Conservation (phyloP, 352 stramenopile genomes). For the Phytophthora sansomeana region DNA sequence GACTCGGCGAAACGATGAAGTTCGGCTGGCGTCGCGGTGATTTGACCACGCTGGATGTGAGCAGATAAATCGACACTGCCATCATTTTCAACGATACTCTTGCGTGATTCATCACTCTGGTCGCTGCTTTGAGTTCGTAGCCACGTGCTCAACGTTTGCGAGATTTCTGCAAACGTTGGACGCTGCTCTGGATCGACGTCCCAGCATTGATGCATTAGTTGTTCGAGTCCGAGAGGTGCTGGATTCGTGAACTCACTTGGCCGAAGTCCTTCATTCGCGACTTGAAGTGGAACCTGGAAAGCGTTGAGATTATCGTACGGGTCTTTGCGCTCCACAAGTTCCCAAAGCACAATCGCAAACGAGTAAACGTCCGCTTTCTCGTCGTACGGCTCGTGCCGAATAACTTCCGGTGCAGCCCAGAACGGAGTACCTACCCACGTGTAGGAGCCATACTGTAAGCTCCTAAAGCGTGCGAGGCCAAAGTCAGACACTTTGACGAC, state of each 20-base stretch:
- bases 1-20: conserved; percentile 71
- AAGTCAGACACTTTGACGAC: conserved; percentile 84
- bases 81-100: conserved; percentile 25
- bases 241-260: conserved; percentile 55
- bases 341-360: conserved; percentile 78
- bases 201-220: conserved; percentile 84
- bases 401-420: conserved; percentile 81
- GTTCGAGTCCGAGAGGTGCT: conserved; percentile 65
- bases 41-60: conserved; percentile 63
- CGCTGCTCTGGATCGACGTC: conserved; percentile 72
- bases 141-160: conserved; percentile 69
- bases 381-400: conserved; percentile 78
- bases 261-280: conserved; percentile 74
- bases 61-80: conserved; percentile 53
- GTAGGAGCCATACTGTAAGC: conserved; percentile 52
- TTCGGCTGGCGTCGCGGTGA: conserved; percentile 50
- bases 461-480: conserved; percentile 66
- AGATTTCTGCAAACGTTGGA: conserved; percentile 68
- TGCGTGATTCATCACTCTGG: conserved; percentile 20
- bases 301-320: conserved; percentile 78
- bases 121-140: conserved; percentile 31
- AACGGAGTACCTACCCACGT: conserved; percentile 84
- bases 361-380: conserved; percentile 87
- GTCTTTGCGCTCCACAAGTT: conserved; percentile 76
- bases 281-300: conserved; percentile 78